Base-by-base conservation (phyloP, 1,139 yeast genomes). In the Debaryomycetaceae sp. region DNA sequence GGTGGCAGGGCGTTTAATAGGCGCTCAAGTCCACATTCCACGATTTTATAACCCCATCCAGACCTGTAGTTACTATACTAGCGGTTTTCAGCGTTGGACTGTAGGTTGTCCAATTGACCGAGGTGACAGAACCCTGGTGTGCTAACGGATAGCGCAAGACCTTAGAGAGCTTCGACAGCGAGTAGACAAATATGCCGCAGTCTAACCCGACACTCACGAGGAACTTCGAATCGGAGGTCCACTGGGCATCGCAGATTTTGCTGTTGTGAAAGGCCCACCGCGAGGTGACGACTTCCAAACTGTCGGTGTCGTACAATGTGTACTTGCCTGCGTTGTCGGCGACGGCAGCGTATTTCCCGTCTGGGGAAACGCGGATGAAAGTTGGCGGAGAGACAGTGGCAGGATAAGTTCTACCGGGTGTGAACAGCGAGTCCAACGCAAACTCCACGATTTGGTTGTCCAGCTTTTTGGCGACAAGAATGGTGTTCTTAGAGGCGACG, bases 181-280 rank as follows among this genome's bases (percentile, higher is more conserved):
- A 86, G 65, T 90, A 93, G 13, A 93, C 70, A 50, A 83, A 82
- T 38, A 95, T 70, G 46, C 86, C 85, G 9, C 96, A 84, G 59
- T 93, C 99, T 45, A 89, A 71, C 0, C 97, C 88, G 1, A 86
- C 95, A 49, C 93, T 81, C 20, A 84, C 85, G 41, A 87, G 76
- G 53, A 76, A 82, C 53, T 84, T 80, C 45, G 89, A 86, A 53
- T 86, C 90, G 3, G 70, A 64, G 39, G 85, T 78, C 98, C 98
- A 93, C 33, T 81, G 67, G 41, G 95, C 86, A 35, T 85, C 80
- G 45, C 80, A 82, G 48, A 93, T 85, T 47, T 79, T 82, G 45
- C 96, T 84, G 3, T 91, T 86, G 62, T 95, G 97, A 81, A 87
- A 91, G 0, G 96, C 85, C 99, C 99, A 93, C 60, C 98, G 80